Base-by-base conservation (phyloP, 371 early-diverging fungal genomes). In the Smittium mucronatum region DNA sequence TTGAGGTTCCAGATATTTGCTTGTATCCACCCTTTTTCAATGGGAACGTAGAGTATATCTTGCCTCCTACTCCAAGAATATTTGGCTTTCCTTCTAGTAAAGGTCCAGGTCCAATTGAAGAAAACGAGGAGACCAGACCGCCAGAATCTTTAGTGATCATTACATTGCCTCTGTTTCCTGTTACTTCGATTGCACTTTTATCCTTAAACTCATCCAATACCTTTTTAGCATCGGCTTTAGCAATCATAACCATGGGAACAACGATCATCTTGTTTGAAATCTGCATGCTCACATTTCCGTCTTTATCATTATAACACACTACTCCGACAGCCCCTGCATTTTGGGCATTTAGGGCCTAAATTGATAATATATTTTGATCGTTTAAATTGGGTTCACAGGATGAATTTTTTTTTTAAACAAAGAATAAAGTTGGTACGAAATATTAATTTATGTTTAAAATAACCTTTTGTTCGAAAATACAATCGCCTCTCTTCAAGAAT, bases 1-100 rank as follows among this genome's bases (percentile, higher is more conserved):
- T 86, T 57, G 85, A 85, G 21, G 87, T 87, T 59, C 90, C 89
- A 28, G 84, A 83, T 69, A 82, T 72, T 16, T 83, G 73, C 17
- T 81, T 84, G 74, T 87, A 89, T 11, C 72, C 73, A 26, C 83
- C 83, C 34, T 76, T 64, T 60, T 70, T 74, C 30, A 78, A 70
- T n/a, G 84, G 86, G 61, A 80, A 85, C 65, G 88, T 87, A 29
- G 89, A 88, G 72, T 85, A 87, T 31, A 90, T 89, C 64, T 84
- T 80, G 5, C 88, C 89, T 35, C 90, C 90, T 1, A 89, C 89
- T 8, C 86, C 88, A 57, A 82, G 80, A 2, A 89, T 60, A 64
- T 89, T 89, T 8, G 90, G 81, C 61, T 88, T 86, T 67, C 88
- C 58, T 29, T 88, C 85, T 26, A 91, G 75, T 70, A 86, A 84